phyloP scores from a whole-genome alignment of 2,329 filamentous ascomycete genomes.

The Ploettnerulaceae sp. region DNA sequence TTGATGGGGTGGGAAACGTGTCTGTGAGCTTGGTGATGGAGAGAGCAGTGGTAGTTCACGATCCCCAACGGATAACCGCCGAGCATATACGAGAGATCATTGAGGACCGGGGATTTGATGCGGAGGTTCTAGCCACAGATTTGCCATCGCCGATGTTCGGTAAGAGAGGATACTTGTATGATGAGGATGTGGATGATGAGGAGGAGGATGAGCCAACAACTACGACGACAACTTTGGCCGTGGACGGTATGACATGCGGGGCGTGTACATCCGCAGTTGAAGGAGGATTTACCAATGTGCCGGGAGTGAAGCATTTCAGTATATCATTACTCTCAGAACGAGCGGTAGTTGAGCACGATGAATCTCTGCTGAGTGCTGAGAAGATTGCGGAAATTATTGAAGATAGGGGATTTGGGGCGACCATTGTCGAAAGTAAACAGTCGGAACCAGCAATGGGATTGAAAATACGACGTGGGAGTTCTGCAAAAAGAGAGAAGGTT shows the following conservation, averaged over 20 bases:
- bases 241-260: constrained; percentile 88
- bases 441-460: constrained; percentile 36
- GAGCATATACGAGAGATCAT: constrained; percentile 79
- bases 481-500: constrained; percentile 34
- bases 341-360: constrained; percentile 79
- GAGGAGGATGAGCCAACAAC: constrained; percentile 34
- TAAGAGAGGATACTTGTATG: constrained; percentile 33
- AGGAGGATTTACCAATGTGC: constrained; percentile 68
- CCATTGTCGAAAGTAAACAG: constrained; percentile 66
- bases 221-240: constrained; percentile 68
- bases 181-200: constrained; percentile 32
- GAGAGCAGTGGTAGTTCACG: constrained; percentile 88
- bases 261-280: constrained; percentile 85
- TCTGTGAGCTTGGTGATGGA: constrained; percentile 94
- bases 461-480: constrained; percentile 30
- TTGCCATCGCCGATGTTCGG: constrained; percentile 50
- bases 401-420: constrained; percentile 75
- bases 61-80: constrained; percentile 67
- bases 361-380: constrained; percentile 45
- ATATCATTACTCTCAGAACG: constrained; percentile 81
- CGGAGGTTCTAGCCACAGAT: constrained; percentile 79
- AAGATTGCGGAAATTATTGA: constrained; percentile 55
- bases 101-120: constrained; percentile 89
- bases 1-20: constrained; percentile 77
- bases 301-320: constrained; percentile 70